Evolutionary conservation across 2,329 filamentous ascomycete genomes (phyloP).

Genomic region (Pseudogymnoascus sp.): DNA sequence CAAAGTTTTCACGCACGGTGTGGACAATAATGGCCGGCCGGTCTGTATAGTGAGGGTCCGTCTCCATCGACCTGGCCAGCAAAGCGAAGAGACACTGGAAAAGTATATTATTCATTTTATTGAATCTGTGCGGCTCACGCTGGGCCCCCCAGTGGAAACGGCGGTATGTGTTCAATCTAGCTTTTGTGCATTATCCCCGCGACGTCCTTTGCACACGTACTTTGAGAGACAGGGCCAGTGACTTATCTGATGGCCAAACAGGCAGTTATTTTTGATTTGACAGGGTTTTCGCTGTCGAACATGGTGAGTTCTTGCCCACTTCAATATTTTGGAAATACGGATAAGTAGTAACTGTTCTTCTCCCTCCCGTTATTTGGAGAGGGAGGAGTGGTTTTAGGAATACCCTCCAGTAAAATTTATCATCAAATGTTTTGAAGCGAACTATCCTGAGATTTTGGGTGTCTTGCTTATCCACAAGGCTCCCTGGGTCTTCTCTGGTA

Average conservation of each 20-base stretch:
- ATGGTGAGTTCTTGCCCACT: conserved; percentile 38
- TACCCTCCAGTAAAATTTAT: conserved; percentile 72
- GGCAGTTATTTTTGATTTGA: conserved; percentile 63
- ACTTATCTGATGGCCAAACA: conserved; percentile 14
- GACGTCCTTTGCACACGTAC: neutral
- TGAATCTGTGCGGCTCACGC: conserved; percentile 30
- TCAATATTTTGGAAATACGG: neutral
- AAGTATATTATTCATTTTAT: conserved; percentile 35
- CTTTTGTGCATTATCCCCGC: neutral
- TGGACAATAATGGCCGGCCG: conserved; percentile 31
- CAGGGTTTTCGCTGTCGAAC: conserved; percentile 61
- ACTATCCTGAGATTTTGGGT: conserved; percentile 68
- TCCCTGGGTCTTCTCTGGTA: conserved; percentile 59
- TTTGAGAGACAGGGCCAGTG: neutral
- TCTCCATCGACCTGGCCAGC: conserved; percentile 28
- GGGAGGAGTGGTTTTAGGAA: conserved; percentile 38
- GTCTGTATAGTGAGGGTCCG: conserved; percentile 33
- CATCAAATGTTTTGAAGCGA: conserved; percentile 72
- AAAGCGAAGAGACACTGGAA: conserved; percentile 32
- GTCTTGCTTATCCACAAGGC: conserved; percentile 67
- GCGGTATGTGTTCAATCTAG: neutral
- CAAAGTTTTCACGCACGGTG: conserved; percentile 34
- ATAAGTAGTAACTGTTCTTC: conserved; percentile 14
- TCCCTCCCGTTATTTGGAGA: neutral
- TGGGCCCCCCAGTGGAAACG: conserved; percentile 19